Base-by-base conservation (phyloP, 805 yeast species). In the Suhomyces vadensis region DNA sequence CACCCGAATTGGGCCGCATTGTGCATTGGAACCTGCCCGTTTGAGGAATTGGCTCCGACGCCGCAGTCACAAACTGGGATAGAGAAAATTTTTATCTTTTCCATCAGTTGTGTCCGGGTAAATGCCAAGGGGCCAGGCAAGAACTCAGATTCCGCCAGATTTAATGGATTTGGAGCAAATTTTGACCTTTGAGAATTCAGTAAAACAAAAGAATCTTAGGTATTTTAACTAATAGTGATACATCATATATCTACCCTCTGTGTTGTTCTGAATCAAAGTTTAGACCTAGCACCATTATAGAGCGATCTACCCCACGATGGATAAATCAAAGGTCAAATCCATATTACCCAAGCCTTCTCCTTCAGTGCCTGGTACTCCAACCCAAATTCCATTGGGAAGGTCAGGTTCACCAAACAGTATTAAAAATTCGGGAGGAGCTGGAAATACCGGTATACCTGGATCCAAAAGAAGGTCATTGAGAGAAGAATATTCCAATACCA, bases 271-370 rank as follows among this genome's bases (percentile, higher is more conserved):
- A 25, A 25, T 13, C 11, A 5, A n/a, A n/a, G n/a, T n/a, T n/a
- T n/a, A 27, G 31, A 27, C 16, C 16, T 14, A 6, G 33, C 14
- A 29, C 31, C 33, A 17, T 29, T 20, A n/a, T n/a, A n/a, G n/a
- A n/a, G 11, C 14, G 33, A 29, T 29, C 14, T 19, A 24, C 14
- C 11, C 26, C 38, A 42, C 23, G n/a, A 67, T 67, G 72, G 73
- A 69, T 43, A 68, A 66, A 50, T 56, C 69, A 11, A 68, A 64
- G 50, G 54, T 71, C 53, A 71, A 71, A 53, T 62, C 71, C 24
- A 71, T 71, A 38, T 61, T 71, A 36, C 76, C 76, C 17, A 71
- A 71, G 50, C 74, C 73, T 11, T 53, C 67, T n/a, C 48, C 53
- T 6, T 21, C 47, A 13, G 29, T 41, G 23, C 53, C 42, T 20